phyloP scores from a whole-genome alignment of 2,329 filamentous ascomycete species.

The Aspergillus tanneri region DNA sequence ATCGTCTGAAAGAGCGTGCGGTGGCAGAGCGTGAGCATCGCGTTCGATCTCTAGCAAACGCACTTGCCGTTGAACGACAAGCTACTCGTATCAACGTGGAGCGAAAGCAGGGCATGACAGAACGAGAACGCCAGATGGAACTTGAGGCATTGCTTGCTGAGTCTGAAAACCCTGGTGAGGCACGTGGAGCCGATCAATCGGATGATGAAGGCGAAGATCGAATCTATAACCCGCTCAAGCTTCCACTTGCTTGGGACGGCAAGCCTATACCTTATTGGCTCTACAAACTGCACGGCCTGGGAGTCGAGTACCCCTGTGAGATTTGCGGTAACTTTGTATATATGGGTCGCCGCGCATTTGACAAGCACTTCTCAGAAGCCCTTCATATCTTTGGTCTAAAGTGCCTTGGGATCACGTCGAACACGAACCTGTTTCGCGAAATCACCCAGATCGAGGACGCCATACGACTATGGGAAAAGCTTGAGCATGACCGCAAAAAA shows the following conservation, averaged over 20 bases:
- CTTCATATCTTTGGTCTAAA: constrained; percentile 91
- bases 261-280: constrained; percentile 99
- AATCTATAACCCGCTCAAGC: constrained; percentile 94
- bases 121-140: constrained; percentile 90
- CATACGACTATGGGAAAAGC: constrained; percentile 85
- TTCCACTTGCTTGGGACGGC: constrained; percentile 95
- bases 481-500: constrained; percentile 80
- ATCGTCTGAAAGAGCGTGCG: constrained; percentile 77
- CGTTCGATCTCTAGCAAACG: constrained; percentile 72
- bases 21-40: constrained; percentile 87
- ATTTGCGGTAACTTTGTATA: constrained; percentile 99
- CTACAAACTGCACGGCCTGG: constrained; percentile 92
- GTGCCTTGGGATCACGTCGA: constrained; percentile 82
- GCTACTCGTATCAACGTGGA: constrained; percentile 95
- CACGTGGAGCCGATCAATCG: constrained; percentile 57
- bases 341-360: constrained; percentile 92
- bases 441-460: constrained; percentile 93
- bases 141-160: constrained; percentile 79
- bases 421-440: constrained; percentile 86
- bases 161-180: constrained; percentile 40
- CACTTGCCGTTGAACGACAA: constrained; percentile 82
- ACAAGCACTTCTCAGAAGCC: constrained; percentile 97
- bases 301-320: constrained; percentile 92
- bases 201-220: constrained; percentile 78
- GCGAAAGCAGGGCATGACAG: constrained; percentile 95